phyloP scores from a whole-genome alignment of 768 basidiomycete species.

The Phylloporus scabripes region DNA sequence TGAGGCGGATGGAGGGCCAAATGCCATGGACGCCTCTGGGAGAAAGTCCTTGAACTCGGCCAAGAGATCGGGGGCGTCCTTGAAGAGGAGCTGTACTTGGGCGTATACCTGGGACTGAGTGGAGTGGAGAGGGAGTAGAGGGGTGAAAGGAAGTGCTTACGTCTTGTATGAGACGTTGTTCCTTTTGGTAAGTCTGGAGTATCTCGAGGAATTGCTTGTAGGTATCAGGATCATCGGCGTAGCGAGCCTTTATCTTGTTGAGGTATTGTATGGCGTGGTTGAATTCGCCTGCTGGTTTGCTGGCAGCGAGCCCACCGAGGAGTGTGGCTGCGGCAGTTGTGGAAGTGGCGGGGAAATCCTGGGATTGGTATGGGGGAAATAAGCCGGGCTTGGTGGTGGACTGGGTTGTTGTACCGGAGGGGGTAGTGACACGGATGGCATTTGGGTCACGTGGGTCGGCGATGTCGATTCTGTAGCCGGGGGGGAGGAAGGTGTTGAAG shows the following conservation, averaged over 20 bases:
- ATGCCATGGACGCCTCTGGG: conserved; percentile 53
- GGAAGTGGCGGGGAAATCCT: conserved; percentile 42
- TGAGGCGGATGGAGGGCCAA: conserved; percentile 37
- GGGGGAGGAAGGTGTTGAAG: conserved; percentile 95
- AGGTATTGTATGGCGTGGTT: conserved; percentile 95
- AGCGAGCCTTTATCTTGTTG: conserved; percentile 96
- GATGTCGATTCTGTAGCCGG: conserved; percentile 90
- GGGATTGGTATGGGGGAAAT: conserved; percentile 37
- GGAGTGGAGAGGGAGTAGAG: background rate
- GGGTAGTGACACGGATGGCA: conserved; percentile 78
- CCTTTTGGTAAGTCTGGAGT: conserved; percentile 82
- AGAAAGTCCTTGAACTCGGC: conserved; percentile 80
- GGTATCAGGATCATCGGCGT: conserved; percentile 81
- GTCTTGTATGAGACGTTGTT: conserved; percentile 66
- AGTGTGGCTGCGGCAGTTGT: conserved; percentile 61
- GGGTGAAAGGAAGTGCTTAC: conserved; percentile 38
- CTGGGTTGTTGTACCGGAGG: conserved; percentile 66
- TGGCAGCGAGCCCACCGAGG: conserved; percentile 52
- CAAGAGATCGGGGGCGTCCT: conserved; percentile 73
- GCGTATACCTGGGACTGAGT: conserved; percentile 66
- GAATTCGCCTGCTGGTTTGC: conserved; percentile 64
- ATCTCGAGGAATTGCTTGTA: conserved; percentile 90
- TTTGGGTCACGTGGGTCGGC: conserved; percentile 63
- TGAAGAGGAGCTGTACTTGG: conserved; percentile 77
- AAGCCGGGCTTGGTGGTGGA: conserved; percentile 40